Evolutionary conservation across 2,329 filamentous ascomycete genomes (phyloP), one percentile per base, ranked within the genome.

Genomic region (Zasmidium angulare): DNA sequence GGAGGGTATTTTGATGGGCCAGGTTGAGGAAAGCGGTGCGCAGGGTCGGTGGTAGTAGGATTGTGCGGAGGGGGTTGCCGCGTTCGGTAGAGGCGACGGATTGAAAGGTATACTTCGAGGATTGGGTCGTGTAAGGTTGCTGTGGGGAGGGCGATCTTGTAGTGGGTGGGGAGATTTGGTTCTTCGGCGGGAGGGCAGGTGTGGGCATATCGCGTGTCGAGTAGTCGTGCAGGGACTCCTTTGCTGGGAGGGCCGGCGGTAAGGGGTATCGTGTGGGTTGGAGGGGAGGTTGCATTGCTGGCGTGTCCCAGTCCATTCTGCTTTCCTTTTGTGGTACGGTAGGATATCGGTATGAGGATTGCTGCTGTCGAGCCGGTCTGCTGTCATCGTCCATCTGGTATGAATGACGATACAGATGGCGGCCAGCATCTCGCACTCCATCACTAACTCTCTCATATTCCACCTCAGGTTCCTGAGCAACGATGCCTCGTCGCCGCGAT

Each of bases 11-110:
- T 19, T 84, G 76, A 0, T 84, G 77, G 0, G 93, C 93, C 26
- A 92, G 78, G 2, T 84, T 77, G 19, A 98, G 81, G 72, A 99
- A 99, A 4, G 82, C 79, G 1, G 81, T 76, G 24, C 92, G 90
- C 1, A 99, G 82, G 12, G 84, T 82, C 0, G 85, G 84, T 0
- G 95, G 93, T 1, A 99, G 82, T 72, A 98, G 96, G 31, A 99
- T 81, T 0, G 93, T 91, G 31, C 95, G 88, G 6, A 99, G 84
- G 0, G 93, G 90, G 4, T 87, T 86, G 19, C 93, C 95, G 67
- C 91, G 93, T 74, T 99, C 95, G 17, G 97, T 87, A 71, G 92
- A 95, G 1, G 91, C 92, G 1, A 90, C 88, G 1, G 93, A 90
- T 63, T 86, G 86, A 79, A 96, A 96, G 14, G 90, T 91, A 67